A percentile compares a stretch with the other conserved stretches of the same genome.
phyloP scores from a whole-genome alignment of 1,284 basidiomycete species.

The Meripilus lineatus region DNA sequence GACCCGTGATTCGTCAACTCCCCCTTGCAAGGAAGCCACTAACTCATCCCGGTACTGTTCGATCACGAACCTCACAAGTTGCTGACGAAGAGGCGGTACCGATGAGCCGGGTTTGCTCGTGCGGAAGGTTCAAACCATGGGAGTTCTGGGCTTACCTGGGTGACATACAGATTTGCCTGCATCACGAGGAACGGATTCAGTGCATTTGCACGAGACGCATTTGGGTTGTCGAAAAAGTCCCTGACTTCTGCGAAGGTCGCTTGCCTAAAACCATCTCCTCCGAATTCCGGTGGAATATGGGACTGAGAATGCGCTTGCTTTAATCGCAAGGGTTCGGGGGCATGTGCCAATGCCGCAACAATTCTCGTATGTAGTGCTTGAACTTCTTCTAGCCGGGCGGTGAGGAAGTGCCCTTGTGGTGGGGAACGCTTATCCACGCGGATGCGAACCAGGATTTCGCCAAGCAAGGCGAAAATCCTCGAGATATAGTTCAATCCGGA shows the following conservation, averaged over 20 bases:
- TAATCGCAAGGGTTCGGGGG: constrained; percentile 65
- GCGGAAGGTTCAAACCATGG: background rate
- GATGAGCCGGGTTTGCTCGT: background rate
- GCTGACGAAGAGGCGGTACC: constrained; percentile 38
- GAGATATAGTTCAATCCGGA: constrained; percentile 84
- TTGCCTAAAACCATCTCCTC: constrained; percentile 67
- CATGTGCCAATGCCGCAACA: constrained; percentile 60
- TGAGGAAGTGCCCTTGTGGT: constrained; percentile 77
- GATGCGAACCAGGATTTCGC: constrained; percentile 79
- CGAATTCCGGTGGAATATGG: constrained; percentile 54
- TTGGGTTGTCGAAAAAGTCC: constrained; percentile 85
- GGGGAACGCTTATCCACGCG: constrained; percentile 80
- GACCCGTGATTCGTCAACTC: constrained; percentile 56
- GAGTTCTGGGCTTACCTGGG: constrained; percentile 51
- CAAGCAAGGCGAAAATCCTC: constrained; percentile 77
- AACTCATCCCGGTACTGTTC: constrained; percentile 87
- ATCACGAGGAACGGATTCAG: constrained; percentile 85
- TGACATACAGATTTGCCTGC: constrained; percentile 86
- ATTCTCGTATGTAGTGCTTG: constrained; percentile 72
- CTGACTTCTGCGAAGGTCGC: constrained; percentile 82
- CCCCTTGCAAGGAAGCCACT: constrained; percentile 59
- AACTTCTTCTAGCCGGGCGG: constrained; percentile 74
- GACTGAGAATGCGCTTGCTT: constrained; percentile 48
- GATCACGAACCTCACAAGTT: constrained; percentile 86
- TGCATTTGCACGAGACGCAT: constrained; percentile 75